Evolutionary conservation across 1,139 yeast genomes (phyloP).

Genomic region (Sugiyamaella sp.): DNA sequence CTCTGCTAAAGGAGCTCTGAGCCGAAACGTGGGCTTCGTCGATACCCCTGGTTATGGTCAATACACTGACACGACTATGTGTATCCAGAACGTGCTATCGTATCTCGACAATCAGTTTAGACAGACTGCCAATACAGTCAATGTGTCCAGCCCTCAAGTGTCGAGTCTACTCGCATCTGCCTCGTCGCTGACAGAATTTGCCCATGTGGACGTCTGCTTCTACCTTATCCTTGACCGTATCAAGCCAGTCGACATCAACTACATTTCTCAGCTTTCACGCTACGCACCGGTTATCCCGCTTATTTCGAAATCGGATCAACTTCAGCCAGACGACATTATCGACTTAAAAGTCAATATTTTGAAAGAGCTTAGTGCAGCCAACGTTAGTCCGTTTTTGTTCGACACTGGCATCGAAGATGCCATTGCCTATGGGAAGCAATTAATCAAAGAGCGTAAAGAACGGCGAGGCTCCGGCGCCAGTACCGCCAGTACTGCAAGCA

Average conservation of each 20-base stretch:
- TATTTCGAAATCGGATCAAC: slow-evolving; percentile 35
- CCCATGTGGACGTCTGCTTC: slow-evolving; percentile 41
- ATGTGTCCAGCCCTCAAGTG: slow-evolving; percentile 36
- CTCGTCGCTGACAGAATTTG: slow-evolving; percentile 34
- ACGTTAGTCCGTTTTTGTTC: slow-evolving; percentile 36
- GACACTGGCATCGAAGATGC: slow-evolving; percentile 34
- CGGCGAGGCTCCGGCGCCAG: slow-evolving; percentile 5
- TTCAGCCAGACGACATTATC: slow-evolving; percentile 28
- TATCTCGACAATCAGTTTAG: slow-evolving; percentile 36
- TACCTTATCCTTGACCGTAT: slow-evolving; percentile 34
- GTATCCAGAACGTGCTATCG: slow-evolving; percentile 29
- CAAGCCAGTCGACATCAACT: slow-evolving; percentile 34
- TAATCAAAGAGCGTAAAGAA: slow-evolving; percentile 13
- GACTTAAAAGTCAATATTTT: slow-evolving; percentile 32
- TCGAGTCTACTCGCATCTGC: slow-evolving; percentile 35
- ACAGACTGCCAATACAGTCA: slow-evolving; percentile 37
- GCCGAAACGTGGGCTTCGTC: slow-evolving; percentile 37
- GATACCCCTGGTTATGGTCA: slow-evolving; percentile 34
- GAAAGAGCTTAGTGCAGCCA: slow-evolving; percentile 28
- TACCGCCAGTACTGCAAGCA: slow-evolving; percentile 10
- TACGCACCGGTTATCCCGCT: slow-evolving; percentile 39
- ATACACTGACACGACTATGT: slow-evolving; percentile 26
- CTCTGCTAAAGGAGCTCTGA: slow-evolving; percentile 31
- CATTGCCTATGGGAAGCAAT: slow-evolving; percentile 27
- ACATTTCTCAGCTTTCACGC: slow-evolving; percentile 31